A percentile compares a stretch with the other conserved stretches of the same genome.
phyloP scores from a whole-genome alignment of 2,329 filamentous ascomycete genomes.

The Dothidotthia symphoricarpi region DNA sequence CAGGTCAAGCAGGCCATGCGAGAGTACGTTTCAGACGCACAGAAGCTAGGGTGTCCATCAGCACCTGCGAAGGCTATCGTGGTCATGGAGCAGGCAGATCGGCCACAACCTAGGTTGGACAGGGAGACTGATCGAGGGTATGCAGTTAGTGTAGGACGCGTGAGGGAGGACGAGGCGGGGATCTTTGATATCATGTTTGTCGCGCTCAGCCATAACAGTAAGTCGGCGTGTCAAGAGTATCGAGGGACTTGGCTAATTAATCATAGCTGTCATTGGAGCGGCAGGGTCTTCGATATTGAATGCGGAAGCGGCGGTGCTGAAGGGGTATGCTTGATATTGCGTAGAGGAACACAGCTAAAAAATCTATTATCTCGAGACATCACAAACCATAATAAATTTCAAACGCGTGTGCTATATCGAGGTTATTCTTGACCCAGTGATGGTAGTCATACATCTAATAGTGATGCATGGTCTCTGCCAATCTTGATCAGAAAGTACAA shows the following conservation, averaged over 20 bases:
- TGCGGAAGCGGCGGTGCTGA: conserved; percentile 85
- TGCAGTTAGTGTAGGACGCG: conserved; percentile 83
- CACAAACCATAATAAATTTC: no score
- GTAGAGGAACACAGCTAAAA: background rate
- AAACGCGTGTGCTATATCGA: no score
- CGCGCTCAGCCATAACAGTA: conserved; percentile 79
- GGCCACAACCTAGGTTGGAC: conserved; percentile 89
- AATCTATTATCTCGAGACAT: background rate
- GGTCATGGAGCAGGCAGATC: conserved; percentile 85
- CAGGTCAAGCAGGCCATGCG: conserved; percentile 77
- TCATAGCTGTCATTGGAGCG: conserved; percentile 77
- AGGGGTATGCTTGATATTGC: conserved; percentile 64
- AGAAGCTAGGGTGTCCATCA: conserved; percentile 80
- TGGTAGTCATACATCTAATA: no score
- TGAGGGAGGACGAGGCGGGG: conserved; percentile 80
- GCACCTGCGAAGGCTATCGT: conserved; percentile 78
- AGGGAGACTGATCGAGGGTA: conserved; percentile 83
- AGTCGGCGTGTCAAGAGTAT: conserved; percentile 36
- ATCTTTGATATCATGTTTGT: conserved; percentile 96
- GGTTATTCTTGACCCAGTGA: no score
- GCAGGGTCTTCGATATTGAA: conserved; percentile 96
- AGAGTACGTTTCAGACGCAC: conserved; percentile 77
- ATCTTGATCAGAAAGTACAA: no score
- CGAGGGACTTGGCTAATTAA: conserved; percentile 15
- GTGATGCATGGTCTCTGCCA: no score